Evolutionary conservation across 805 yeast species (phyloP).

Genomic region (Saturnispora sekii): DNA sequence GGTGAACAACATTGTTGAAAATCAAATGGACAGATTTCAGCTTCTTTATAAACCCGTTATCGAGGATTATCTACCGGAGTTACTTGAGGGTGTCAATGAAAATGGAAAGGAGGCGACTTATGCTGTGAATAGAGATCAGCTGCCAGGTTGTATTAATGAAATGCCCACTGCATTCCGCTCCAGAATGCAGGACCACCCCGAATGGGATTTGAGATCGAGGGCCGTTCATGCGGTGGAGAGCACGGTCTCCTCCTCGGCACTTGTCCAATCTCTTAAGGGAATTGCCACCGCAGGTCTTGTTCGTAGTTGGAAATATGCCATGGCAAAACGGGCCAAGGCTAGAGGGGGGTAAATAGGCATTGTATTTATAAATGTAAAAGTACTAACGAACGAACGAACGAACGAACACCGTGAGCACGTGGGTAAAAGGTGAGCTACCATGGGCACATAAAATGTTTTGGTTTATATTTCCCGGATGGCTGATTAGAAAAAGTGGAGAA

Average conservation of each 20-base stretch:
- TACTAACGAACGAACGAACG: conserved; percentile 9
- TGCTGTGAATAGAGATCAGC: conserved; percentile 26
- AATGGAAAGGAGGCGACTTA: conserved; percentile 14
- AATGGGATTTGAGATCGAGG: conserved; percentile 3
- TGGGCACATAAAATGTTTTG: too few species aligned
- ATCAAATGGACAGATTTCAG: conserved; percentile 63
- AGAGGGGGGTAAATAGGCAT: too few species aligned
- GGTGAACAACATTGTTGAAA: conserved; percentile 71
- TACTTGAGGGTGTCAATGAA: conserved; percentile 15
- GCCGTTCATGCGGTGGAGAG: conserved; percentile 31
- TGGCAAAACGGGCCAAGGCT: conserved; percentile 48
- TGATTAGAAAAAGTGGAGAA: too few species aligned
- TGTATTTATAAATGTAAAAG: not conserved
- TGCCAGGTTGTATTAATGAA: conserved; percentile 34
- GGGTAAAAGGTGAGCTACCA: too few species aligned
- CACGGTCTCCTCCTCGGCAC: conserved; percentile 61
- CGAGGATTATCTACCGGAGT: conserved; percentile 30
- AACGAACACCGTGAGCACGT: not conserved
- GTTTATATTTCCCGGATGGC: too few species aligned
- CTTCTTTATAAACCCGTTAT: conserved; percentile 63
- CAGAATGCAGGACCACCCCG: conserved; percentile 24
- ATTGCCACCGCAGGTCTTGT: conserved; percentile 74
- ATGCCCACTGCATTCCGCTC: conserved; percentile 43
- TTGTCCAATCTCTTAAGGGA: conserved; percentile 74
- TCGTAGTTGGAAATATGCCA: conserved; percentile 64